These are phyloP conservation scores for Solanum tarapatanum DNA, from an alignment of 257 asterid species.

Conservation along the genomic window DNA sequence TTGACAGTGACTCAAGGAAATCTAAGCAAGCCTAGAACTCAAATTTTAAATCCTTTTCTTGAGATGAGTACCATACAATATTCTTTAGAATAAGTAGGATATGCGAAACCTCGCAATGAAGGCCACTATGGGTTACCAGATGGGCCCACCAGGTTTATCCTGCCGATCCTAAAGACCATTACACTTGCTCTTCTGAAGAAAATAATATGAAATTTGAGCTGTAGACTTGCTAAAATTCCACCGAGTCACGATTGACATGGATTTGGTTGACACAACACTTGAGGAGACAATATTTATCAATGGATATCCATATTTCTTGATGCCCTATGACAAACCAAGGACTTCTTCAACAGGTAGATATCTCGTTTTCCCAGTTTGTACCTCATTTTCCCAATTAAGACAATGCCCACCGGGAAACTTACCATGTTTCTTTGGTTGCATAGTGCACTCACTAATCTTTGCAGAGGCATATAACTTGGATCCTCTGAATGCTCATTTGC, in stretches of 20 bases:
- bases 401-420: neutral
- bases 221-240: conserved; percentile 9
- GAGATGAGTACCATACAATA: no score
- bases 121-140: no score
- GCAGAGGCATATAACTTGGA: no score
- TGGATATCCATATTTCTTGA: neutral
- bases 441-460: neutral
- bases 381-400: conserved; percentile 30
- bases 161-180: no score
- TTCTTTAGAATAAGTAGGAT: no score
- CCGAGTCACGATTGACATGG: neutral
- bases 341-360: conserved; percentile 39
- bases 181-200: neutral
- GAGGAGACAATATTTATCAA: neutral
- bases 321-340: conserved; percentile 28
- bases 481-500: no score
- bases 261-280: conserved; percentile 1
- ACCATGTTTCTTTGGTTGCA: neutral
- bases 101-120: no score
- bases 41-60: no score
- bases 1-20: no score
- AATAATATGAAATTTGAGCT: neutral
- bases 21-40: no score
- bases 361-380: conserved; percentile 34
- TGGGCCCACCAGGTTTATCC: no score